Conservation (phyloP, 768 basidiomycete species). For the Asterophora lycoperdoides region DNA sequence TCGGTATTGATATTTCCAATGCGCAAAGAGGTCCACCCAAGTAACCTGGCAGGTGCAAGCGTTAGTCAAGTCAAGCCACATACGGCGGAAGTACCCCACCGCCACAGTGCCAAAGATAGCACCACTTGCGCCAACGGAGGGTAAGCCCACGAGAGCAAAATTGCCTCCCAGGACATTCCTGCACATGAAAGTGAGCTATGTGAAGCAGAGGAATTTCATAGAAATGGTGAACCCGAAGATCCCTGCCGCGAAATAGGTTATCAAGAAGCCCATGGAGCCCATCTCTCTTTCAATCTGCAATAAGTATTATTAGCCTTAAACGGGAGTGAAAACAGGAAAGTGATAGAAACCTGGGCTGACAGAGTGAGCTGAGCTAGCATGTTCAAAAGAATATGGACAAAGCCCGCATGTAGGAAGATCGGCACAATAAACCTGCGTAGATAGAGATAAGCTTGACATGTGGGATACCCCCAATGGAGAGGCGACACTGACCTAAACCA, state of each 20-base stretch:
- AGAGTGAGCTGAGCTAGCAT: constrained; percentile 81
- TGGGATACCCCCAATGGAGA: background rate
- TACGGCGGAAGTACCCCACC: constrained; percentile 33
- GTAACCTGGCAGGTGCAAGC: constrained; percentile 41
- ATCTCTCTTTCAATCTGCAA: constrained; percentile 85
- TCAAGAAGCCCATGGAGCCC: constrained; percentile 80
- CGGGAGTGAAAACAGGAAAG: background rate
- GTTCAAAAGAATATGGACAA: constrained; percentile 88
- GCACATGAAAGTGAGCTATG: background rate
- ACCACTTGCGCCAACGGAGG: constrained; percentile 89
- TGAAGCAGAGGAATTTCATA: background rate
- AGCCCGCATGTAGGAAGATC: constrained; percentile 92
- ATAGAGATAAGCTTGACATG: background rate
- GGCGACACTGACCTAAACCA: constrained; percentile 38
- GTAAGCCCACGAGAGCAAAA: constrained; percentile 83
- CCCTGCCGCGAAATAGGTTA: constrained; percentile 87
- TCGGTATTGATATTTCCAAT: constrained; percentile 86
- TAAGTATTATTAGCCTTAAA: background rate
- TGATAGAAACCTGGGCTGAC: constrained; percentile 60
- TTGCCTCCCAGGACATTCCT: constrained; percentile 91
- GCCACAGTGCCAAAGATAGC: constrained; percentile 88
- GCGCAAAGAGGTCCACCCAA: constrained; percentile 87
- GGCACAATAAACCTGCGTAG: constrained; percentile 71
- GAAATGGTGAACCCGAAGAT: constrained; percentile 70
- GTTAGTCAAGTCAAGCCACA: background rate